A percentile compares a stretch with the other conserved stretches of the same genome.
These are phyloP conservation scores for Tulasnella calospora DNA, from an alignment of 768 basidiomycete species.

Conservation along the genomic window DNA sequence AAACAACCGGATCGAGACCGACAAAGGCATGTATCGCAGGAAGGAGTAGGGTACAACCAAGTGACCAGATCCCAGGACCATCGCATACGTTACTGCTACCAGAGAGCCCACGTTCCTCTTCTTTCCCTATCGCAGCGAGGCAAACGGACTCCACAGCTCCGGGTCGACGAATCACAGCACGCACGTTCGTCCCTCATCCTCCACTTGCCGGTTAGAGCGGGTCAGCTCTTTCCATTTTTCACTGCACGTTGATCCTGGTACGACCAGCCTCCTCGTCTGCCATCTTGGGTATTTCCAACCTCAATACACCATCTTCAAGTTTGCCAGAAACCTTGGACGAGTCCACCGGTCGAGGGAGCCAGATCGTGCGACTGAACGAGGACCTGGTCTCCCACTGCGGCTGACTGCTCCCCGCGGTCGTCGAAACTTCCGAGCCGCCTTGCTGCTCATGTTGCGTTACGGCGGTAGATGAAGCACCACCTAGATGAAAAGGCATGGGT, in stretches of 20 bases:
- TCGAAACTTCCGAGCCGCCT: not conserved
- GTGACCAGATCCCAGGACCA: not conserved
- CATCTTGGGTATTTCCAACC: constrained; percentile 28
- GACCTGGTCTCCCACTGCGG: constrained; percentile 21
- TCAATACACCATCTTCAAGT: constrained; percentile 29
- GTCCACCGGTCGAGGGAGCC: constrained; percentile 27
- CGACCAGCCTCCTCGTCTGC: constrained; percentile 10
- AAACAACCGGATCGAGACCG: constrained; percentile 5
- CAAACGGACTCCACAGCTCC: not conserved
- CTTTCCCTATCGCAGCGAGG: constrained; percentile 8
- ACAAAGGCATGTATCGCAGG: not conserved
- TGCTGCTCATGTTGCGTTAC: not conserved
- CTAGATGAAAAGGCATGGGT: not conserved
- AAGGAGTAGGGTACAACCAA: not conserved
- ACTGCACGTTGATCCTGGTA: constrained; percentile 12
- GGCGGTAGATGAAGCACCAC: not conserved
- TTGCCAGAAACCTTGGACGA: constrained; percentile 26
- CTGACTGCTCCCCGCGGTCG: not conserved
- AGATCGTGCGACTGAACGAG: constrained; percentile 28
- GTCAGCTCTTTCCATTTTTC: not conserved
- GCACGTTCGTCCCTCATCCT: not conserved
- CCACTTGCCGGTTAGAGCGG: not conserved
- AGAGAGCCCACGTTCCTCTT: not conserved
- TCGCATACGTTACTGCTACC: not conserved
- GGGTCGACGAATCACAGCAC: not conserved